Evolutionary conservation across 768 basidiomycete species (phyloP), one percentile per base, ranked within the genome.

Genomic region (Xerocomellus intermedius): DNA sequence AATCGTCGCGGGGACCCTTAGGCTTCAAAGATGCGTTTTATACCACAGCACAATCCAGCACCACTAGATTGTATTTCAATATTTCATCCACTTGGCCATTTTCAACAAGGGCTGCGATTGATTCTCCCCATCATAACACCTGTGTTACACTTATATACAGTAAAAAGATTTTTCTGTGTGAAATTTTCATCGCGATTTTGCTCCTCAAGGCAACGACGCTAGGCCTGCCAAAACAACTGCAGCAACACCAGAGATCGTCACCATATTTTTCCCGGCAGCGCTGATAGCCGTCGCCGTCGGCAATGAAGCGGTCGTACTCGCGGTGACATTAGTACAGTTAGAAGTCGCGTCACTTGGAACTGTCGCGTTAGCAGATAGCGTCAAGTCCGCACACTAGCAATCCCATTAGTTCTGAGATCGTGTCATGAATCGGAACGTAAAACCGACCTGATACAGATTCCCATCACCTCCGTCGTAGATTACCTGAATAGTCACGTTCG

Each of bases 361-460:
- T 17, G 74, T 78, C 58, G 76, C 75, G 63, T 68, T 78, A 19
- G 74, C 78, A 39, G 84, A 79, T 32, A 95, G 73, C 19, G 85
- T 84, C 61, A 94, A 69, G 71, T 94, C 93, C 36, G 92, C 80
- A 65, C 91, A 94, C 87, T 93, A 64, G 13, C 47, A 10, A 16
- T 56, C 44, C 36, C 17, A 22, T 58, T 3, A 28, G 36, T 26
- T 39, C 42, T 21, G 36, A 8, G 22, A 42, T 47, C 38, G 35
- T 21, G 35, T 30, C n/a, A 46, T 19, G 21, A 44, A 38, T 42
- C 16, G 30, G 14, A 52, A 38, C 4, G 3, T 16, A 26, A 50
- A 48, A 54, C 58, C 37, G 48, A 82, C 88, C 77, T 92, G 89
- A 72, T 78, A 91, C 8, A 94, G 77, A 28, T 65, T 44, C 21